Evolutionary conservation across 2,329 filamentous ascomycete species (phyloP), one percentile per base, ranked within the genome.

Genomic region (Claviceps sorghi): DNA sequence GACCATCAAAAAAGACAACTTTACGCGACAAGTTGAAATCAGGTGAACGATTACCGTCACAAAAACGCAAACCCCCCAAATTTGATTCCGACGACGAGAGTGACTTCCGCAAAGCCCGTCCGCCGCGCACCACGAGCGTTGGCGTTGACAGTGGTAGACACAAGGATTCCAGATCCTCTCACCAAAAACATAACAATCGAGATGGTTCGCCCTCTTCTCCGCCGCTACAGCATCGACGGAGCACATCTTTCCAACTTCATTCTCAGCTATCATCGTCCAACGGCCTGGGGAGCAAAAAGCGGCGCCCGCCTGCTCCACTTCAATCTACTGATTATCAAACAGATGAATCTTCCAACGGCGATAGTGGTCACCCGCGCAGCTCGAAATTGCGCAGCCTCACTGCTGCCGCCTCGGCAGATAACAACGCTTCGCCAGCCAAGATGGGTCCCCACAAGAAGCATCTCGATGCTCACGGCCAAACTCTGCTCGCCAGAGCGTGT

Each of bases 381-480:
- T 77, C 78, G 44, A 80, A 79, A 56, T 61, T 79, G 50, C 76
- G 78, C 47, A 76, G 71, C 57, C 66, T 82, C 19, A 72, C 75
- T 42, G 78, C 77, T 1, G 76, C 79, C 8, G 71, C 73, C 11
- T 75, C 77, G 3, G 72, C 78, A 58, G 76, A 83, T 54, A 72
- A 80, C 60, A 71, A 79, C 59, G 75, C 82, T 59, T 82, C 87
- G 49, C 76, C 86, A 53, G 77, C 81, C 59, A 82, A 85, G 59
- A 80, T 87, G 66, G 71, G 70, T 0, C 79, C 80, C 2, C 85
- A 88, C 64, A 94, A 91, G 66, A 91, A 93, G 60, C 85, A 91
- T 62, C 81, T 91, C 22, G 93, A 97, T 68, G 86, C 88, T 52
- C 95, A 94, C 64, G 93, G 93, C 22, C 86, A 94, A 59, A 98